phyloP scores from a whole-genome alignment of 805 yeast genomes.

The Lipomyces yamadae region DNA sequence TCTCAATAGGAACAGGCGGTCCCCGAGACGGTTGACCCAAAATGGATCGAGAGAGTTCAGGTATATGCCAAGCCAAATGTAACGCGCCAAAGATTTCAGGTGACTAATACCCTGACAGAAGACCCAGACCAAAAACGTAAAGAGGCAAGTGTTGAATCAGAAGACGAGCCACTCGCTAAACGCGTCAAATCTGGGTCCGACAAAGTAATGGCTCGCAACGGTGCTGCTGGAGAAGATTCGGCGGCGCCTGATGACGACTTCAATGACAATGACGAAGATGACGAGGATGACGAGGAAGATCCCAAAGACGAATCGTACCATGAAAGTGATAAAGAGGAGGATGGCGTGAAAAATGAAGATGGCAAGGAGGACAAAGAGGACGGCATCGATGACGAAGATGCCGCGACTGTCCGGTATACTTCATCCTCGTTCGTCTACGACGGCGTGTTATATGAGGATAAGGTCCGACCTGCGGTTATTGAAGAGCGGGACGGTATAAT shows the following conservation, averaged over 20 bases:
- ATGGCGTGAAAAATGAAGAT: conserved; percentile 42
- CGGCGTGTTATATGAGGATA: conserved; percentile 79
- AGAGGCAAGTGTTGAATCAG: conserved; percentile 42
- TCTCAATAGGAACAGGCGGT: not conserved
- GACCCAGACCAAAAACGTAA: conserved; percentile 28
- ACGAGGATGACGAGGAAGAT: conserved; percentile 34
- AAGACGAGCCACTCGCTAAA: conserved; percentile 44
- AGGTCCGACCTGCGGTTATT: conserved; percentile 90
- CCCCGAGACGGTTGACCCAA: not conserved
- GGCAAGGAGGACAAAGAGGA: conserved; percentile 23
- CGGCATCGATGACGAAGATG: conserved; percentile 39
- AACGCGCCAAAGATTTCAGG: not conserved
- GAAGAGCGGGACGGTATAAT: conserved; percentile 93
- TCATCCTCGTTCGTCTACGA: conserved; percentile 66
- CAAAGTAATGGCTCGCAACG: conserved; percentile 25
- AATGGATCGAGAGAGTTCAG: conserved; percentile 1
- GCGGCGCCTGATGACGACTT: conserved; percentile 42
- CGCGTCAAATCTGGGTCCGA: conserved; percentile 43
- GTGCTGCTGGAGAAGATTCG: conserved; percentile 36
- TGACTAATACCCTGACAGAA: not conserved
- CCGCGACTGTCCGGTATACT: conserved; percentile 39
- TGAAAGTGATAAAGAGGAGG: conserved; percentile 45
- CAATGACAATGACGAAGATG: conserved; percentile 41
- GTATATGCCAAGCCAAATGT: not conserved
- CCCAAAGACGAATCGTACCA: conserved; percentile 39